These are phyloP conservation scores for Pontederia crassipes DNA, from an alignment of 176 grass and related monocot species.

Conservation along the genomic window DNA sequence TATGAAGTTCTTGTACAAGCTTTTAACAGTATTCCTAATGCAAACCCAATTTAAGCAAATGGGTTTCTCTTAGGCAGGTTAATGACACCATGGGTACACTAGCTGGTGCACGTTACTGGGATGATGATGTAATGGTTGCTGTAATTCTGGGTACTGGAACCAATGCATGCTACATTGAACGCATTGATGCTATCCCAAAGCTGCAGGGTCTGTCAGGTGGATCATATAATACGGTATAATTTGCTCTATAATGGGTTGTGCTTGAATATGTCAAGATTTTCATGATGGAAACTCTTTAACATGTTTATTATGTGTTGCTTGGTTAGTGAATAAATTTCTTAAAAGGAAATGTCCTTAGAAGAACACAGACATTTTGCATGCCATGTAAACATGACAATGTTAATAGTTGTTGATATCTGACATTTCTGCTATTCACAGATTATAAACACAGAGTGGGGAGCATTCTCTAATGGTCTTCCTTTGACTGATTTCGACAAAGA, in stretches of 20 bases:
- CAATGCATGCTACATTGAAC: constrained; percentile 56
- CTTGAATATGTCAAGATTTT: no score
- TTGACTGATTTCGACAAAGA: constrained; percentile 63
- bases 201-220: constrained; percentile 23
- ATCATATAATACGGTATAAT: constrained; percentile 46
- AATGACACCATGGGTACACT: constrained; percentile 40
- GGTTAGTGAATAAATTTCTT: no score
- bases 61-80: constrained; percentile 13
- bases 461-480: constrained; percentile 55
- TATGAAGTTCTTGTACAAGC: background rate
- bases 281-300: no score
- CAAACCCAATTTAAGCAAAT: background rate
- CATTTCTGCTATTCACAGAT: constrained; percentile 9
- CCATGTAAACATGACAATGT: no score
- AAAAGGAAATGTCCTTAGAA: no score
- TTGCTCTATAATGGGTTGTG: no score
- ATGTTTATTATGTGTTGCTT: no score
- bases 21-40: background rate
- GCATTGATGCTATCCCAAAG: constrained; percentile 38
- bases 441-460: constrained; percentile 72
- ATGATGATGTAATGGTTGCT: constrained; percentile 39
- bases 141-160: constrained; percentile 63
- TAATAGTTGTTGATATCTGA: background rate
- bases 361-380: no score
- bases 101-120: constrained; percentile 37